Base-by-base conservation (phyloP, 148 eudicot genomes). In the Vaccinium corymbosum region DNA sequence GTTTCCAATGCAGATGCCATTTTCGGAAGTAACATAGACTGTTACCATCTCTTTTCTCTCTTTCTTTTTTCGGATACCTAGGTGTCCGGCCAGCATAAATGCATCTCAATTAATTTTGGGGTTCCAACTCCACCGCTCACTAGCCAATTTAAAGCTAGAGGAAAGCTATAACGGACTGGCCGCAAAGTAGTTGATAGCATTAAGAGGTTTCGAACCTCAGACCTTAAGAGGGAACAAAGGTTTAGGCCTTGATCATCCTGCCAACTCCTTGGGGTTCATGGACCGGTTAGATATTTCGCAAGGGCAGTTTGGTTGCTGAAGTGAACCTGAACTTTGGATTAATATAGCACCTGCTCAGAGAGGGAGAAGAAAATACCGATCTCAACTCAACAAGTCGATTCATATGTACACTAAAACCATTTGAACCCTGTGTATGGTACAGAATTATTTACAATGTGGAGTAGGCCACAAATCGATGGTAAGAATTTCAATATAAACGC, bases 361-460 rank as follows among this genome's bases (percentile, higher is more conserved):
- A 32, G 7, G 38, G 3, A 68, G 38, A 27, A 32, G 16, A 68
- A 27, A 25, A 10, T 68, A 22, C 9, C 3, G 32, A 68, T 22
- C 73, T 27, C 73, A 12, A 68, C 2, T 27, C 73, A 68, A 68
- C 38, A 27, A 68, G 7, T 68, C 38, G 16, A 62, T 68, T 68
- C 73, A 27, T 2, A 27, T 5, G 35, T 49, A 14, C 55, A 76
- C 51, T 76, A 20, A 19, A 76, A 71, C 12, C 32, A 76, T 49
- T 76, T 62, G 22, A n/a, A 19, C 32, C 51, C 13, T 74, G 51
- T 38, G 2, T 19, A 19, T 42, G 51, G 29, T 55, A 32, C 49
- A 32, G 7, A 13, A 52, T 51, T 71, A 74, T 74, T 53, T 22
- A 78, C 81, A 79, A 55, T 79, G 81, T 51, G 27, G 80, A 25